phyloP scores from a whole-genome alignment of 768 basidiomycete species.

The Amanita jacksonii region DNA sequence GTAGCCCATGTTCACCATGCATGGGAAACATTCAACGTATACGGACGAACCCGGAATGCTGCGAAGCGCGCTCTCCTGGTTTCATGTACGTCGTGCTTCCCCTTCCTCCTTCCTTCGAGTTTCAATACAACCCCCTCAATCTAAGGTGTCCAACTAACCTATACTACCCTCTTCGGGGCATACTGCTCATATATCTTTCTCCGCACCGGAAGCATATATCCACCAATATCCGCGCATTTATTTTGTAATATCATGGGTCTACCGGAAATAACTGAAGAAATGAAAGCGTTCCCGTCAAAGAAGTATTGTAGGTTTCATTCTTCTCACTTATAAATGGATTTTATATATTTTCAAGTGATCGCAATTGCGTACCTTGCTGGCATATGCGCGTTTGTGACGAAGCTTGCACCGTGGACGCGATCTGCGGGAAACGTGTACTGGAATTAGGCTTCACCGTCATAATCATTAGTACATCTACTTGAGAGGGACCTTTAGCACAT shows the following conservation, averaged over 20 bases:
- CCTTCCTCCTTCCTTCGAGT: background rate
- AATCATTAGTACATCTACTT: no score
- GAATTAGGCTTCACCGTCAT: background rate
- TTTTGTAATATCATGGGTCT: slow-evolving; percentile 96
- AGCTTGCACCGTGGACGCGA: slow-evolving; percentile 5
- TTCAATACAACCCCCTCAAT: background rate
- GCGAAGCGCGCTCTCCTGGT: slow-evolving; percentile 49
- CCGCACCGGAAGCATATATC: slow-evolving; percentile 72
- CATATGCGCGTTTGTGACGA: background rate
- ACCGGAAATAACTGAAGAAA: slow-evolving; percentile 55
- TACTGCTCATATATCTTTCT: slow-evolving; percentile 81
- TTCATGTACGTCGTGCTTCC: slow-evolving; percentile 33
- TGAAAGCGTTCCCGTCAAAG: slow-evolving; percentile 39
- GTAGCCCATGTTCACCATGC: slow-evolving; percentile 86
- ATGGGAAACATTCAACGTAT: slow-evolving; percentile 72
- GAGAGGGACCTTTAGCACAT: no score
- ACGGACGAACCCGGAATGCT: slow-evolving; percentile 60
- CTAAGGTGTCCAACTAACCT: slow-evolving; percentile 77
- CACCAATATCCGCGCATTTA: slow-evolving; percentile 70
- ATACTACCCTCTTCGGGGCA: slow-evolving; percentile 91
- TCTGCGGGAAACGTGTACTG: slow-evolving; percentile 1
- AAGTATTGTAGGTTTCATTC: slow-evolving; percentile 36
- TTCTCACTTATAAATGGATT: background rate
- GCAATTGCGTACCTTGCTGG: background rate
- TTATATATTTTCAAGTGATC: background rate